Evolutionary conservation across 352 stramenopile genomes (phyloP).

Genomic region (Hyaloperonospora arabidopsidis): DNA sequence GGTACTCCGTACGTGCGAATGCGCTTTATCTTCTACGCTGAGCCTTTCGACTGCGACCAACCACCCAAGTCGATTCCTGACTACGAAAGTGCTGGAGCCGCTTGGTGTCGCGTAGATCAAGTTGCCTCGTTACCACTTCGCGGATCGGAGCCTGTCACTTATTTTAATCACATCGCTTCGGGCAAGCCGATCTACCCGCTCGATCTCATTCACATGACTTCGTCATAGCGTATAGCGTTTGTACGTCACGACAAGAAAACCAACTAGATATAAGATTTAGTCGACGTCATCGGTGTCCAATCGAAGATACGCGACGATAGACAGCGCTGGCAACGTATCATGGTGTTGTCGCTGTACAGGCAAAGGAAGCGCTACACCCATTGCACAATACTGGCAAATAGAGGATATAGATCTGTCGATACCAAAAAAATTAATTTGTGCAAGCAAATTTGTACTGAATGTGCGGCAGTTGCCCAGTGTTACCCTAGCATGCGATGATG

Average conservation of each 20-base stretch:
- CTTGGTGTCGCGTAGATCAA: constrained; percentile 69
- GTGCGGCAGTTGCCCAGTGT: no score
- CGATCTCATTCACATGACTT: constrained; percentile 60
- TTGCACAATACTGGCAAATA: constrained; percentile 8
- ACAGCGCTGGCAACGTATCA: constrained; percentile 41
- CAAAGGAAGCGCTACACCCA: constrained; percentile 1
- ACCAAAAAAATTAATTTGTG: constrained; percentile 44
- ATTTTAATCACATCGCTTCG: constrained; percentile 63
- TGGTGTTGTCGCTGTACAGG: constrained; percentile 55
- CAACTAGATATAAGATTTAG: constrained; percentile 22
- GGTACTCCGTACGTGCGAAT: constrained; percentile 74
- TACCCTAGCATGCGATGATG: no score
- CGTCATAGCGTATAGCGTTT: constrained; percentile 17
- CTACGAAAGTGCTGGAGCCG: constrained; percentile 76
- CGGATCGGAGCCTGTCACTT: constrained; percentile 62
- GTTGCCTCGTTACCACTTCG: constrained; percentile 57
- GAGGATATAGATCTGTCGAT: constrained; percentile 14
- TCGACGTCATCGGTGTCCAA: constrained; percentile 55
- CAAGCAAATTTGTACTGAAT: no score
- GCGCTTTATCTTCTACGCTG: constrained; percentile 80
- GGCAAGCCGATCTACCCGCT: constrained; percentile 72
- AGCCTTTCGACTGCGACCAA: constrained; percentile 69
- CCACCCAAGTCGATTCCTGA: constrained; percentile 83
- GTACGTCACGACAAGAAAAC: not conserved
- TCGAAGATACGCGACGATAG: constrained; percentile 64